Base-by-base conservation (phyloP, 805 yeast genomes). In the Suhomyces kilbournensis region DNA sequence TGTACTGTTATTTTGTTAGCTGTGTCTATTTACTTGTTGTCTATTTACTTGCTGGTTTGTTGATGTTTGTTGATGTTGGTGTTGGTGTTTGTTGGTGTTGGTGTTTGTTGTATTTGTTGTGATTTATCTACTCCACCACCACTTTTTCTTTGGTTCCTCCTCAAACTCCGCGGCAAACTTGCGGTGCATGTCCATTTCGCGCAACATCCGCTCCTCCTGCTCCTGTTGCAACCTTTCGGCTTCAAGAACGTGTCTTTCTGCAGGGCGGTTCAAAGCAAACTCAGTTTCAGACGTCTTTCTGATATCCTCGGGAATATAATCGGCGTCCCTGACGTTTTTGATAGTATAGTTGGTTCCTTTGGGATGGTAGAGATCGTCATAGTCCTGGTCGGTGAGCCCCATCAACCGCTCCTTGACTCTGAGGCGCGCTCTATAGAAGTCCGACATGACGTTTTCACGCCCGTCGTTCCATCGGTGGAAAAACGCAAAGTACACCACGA, bases 381-480 rank as follows among this genome's bases (percentile, higher is more conserved):
- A 75, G 60, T 89, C 92, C 55, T 78, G 78, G 8, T 77, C 82
- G 4, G 79, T 68, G 52, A 90, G 72, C 1, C 87, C 86, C n/a
- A 78, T 55, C 2, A 86, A 44, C 50, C 65, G 59, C 56, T 84
- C 84, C 62, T 88, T 81, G 45, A 79, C 44, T 38, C 79, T 69
- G 43, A 89, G 75, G 56, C 89, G 83, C 23, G 75, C 65, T 47
- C 93, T 68, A 66, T 88, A 83, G 47, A 87, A 82, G 40, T 79
- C 82, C 10, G 90, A 79, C 68, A 89, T 83, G 7, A 86, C 83
- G 61, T 89, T 85, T 52, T 89, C 93, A 56, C 81, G 80, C 2
- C 91, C 91, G 53, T 89, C 94, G 62, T 90, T 88, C 96, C 96
- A 89, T 49, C 90, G 74, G 65, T 85, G 81, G 69, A 88, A 84